Evolutionary conservation across 192 early-diverging fungal genomes (phyloP).

Genomic region (Phycomyces blakesleeanus): DNA sequence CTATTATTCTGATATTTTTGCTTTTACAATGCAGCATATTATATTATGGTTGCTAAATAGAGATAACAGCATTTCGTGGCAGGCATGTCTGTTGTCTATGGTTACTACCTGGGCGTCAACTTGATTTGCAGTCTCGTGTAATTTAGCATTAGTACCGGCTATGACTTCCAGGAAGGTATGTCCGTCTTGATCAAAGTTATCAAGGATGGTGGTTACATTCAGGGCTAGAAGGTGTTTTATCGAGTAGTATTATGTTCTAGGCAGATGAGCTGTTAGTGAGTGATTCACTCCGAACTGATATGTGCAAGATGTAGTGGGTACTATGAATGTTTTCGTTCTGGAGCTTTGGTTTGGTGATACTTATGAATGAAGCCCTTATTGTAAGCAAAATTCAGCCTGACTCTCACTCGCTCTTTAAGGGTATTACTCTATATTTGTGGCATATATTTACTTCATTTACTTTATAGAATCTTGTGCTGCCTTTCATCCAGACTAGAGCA

Average conservation of each 20-base stretch:
- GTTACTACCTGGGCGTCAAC: no score
- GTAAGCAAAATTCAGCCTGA: slow-evolving; percentile 1
- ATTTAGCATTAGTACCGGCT: neutral
- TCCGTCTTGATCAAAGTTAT: neutral
- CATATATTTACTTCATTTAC: no score
- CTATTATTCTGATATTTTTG: no score
- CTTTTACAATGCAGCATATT: no score
- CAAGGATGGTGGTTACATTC: neutral
- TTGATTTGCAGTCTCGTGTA: slow-evolving; percentile 7
- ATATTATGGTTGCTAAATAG: no score
- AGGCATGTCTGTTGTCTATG: no score
- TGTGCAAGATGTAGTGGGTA: neutral
- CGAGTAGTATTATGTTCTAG: slow-evolving; percentile 4
- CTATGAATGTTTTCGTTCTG: neutral
- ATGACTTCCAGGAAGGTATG: slow-evolving; percentile 3
- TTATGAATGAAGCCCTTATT: neutral
- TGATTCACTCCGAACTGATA: neutral
- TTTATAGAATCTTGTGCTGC: no score
- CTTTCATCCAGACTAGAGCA: no score
- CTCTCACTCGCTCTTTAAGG: no score
- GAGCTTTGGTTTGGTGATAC: slow-evolving; percentile 7
- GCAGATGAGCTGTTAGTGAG: neutral
- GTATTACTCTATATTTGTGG: no score
- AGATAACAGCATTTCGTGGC: no score
- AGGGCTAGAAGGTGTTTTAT: neutral